Percentiles rank a stretch among this genome's conserved stretches.
Evolutionary conservation across 2,329 filamentous ascomycete genomes (phyloP).

Genomic region (Basipetospora chlamydospora): DNA sequence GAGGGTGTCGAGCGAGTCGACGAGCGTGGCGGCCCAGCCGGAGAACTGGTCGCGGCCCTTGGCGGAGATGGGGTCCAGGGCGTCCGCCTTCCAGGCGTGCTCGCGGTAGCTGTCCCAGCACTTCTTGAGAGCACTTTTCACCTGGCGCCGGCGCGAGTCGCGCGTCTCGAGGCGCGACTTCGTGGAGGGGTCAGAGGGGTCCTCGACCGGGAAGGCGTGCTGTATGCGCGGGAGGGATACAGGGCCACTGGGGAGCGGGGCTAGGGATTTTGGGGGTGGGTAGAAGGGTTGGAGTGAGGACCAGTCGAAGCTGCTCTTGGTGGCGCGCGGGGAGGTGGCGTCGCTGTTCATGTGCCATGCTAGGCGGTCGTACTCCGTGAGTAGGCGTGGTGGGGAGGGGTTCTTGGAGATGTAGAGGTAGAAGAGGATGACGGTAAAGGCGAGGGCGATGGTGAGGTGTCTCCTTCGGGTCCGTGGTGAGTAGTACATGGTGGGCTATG

Average conservation of each 20-base stretch:
- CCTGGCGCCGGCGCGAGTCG: conserved; percentile 23
- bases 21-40: conserved; percentile 53
- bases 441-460: conserved; percentile 1
- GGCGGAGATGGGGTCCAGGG: conserved; percentile 42
- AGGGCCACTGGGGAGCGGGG: conserved; percentile 12
- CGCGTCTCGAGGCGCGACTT: too few relatives aligned
- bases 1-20: conserved; percentile 55
- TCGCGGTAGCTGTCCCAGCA: conserved; percentile 47
- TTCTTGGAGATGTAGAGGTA: background rate
- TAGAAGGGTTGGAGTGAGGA: conserved; percentile 14
- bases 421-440: background rate
- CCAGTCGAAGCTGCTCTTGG: conserved; percentile 23
- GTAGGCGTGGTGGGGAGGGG: background rate
- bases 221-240: conserved; percentile 20
- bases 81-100: conserved; percentile 50
- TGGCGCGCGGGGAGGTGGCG: background rate
- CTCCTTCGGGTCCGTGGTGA: too few relatives aligned
- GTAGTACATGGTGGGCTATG: too few relatives aligned
- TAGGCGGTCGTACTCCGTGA: background rate
- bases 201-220: conserved; percentile 15
- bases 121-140: conserved; percentile 36
- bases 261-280: conserved; percentile 11
- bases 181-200: conserved; percentile 10
- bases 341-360: conserved; percentile 4
- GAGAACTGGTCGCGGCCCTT: conserved; percentile 41